Base-by-base conservation (phyloP, 306 rosid species). In the Cucumis hystrix region DNA sequence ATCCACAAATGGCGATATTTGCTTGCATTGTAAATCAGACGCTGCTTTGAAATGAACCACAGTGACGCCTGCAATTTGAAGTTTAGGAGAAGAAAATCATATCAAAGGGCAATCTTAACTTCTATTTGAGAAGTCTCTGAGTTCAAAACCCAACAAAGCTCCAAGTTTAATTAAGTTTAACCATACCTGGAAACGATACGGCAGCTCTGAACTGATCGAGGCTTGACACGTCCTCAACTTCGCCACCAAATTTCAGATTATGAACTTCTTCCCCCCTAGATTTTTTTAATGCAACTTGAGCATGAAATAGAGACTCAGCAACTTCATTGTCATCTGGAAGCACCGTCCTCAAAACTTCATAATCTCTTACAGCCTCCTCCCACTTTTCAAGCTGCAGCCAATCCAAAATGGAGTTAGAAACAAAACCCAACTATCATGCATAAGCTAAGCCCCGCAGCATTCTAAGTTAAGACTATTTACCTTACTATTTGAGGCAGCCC, bases 401-500 rank as follows among this genome's bases (percentile, higher is more conserved):
- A 81, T 58, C 57, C 20, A 75, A 84, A 74, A 49, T 51, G 9
- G 76, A 80, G 75, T 77, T 74, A 80, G 39, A 23, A 49, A 79
- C 66, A 4, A 35, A 68, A 52, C 39, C 8, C 5, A 15, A 18
- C 3, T 13, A 8, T 72, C 45, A 1, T 3, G 14, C 1, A 57
- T 45, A 72, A 6, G 20, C 20, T 15, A 5, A 49, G 3, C 0
- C 4, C 40, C 7, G 43, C 77, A 73, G 77, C 45, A 52, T 17
- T 30, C 0, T 8, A 30, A 52, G 77, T 17, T 7, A 39, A 20
- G 25, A 47, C 40, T 57, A 33, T 49, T 80, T 77, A 95, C 98
- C 93, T 95, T 95, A 83, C 79, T 86, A 80, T 87, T 84, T 80
- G 98, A 92, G 64, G 96, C 92, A 74, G 98, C 98, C 88, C 98